Base-by-base conservation (phyloP, 352 stramenopile genomes). In the Aphanomyces invadans region DNA sequence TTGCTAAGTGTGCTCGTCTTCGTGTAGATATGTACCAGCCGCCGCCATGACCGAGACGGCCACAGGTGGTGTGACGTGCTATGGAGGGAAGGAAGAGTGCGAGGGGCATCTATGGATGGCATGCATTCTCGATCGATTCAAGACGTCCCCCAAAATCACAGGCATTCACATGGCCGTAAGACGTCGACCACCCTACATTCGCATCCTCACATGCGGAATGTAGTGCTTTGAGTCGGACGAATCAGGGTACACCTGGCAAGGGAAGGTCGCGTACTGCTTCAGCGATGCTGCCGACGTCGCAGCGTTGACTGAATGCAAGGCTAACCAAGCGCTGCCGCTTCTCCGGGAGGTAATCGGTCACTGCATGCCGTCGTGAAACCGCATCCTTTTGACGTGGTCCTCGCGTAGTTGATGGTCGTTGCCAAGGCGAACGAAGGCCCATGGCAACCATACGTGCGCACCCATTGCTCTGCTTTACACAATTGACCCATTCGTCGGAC, bases 371-470 rank as follows among this genome's bases (percentile, higher is more conserved):
- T 65, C 25, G 5, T n/a, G 2, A 1, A 12, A 45, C 17, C 44
- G 0, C 28, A 5, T 29, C 2, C 45, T 69, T 33, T 53, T 49
- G 9, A 11, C 54, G 51, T 29, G 36, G 51, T 59, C 36, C 21
- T 45, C n/a, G 3, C 64, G 59, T 65, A 89, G 73, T 83, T 92
- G 74, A 87, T 90, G 69, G 71, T 71, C 31, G 75, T 77, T 31
- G 76, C 89, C 21, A 73, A 74, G 31, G 73, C 74, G 19, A 70
- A 77, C 31, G 75, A 65, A 12, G 74, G 88, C 21, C 44, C 70
- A 17, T 91, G 84, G 84, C 88, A 90, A 81, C 84, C 84, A 39
- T 90, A 89, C 63, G 82, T 91, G 76, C n/a, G n/a, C n/a, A n/a
- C n/a, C 29, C 80, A 57, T 2, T 17, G 19, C 21, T 39, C 23